Evolutionary conservation across 768 basidiomycete genomes (phyloP).

Genomic region (Sarcodon sp.): DNA sequence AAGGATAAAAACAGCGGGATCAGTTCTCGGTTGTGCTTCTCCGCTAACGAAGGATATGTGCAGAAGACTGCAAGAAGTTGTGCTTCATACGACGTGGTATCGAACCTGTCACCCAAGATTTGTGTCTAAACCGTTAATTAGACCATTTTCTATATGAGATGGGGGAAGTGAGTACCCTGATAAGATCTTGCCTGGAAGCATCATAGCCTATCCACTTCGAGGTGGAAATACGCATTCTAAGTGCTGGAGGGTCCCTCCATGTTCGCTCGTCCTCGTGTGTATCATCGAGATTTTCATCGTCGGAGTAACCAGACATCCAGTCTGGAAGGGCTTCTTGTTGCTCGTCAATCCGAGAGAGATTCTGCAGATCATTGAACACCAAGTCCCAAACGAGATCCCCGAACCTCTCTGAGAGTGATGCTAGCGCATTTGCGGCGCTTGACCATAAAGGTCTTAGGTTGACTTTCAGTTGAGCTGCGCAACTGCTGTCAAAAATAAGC

Average conservation of each 20-base stretch:
- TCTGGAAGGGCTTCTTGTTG: conserved; percentile 11
- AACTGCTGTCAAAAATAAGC: neutral
- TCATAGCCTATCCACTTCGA: conserved; percentile 29
- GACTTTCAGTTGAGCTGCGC: conserved; percentile 78
- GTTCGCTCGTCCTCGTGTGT: conserved; percentile 57
- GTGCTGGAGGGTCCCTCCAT: conserved; percentile 68
- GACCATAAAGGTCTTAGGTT: conserved; percentile 87
- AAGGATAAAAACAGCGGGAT: conserved; percentile 68
- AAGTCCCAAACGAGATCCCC: conserved; percentile 63
- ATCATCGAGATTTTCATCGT: conserved; percentile 13
- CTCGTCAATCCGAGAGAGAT: conserved; percentile 9
- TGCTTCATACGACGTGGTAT: conserved; percentile 61
- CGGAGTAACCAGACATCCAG: conserved; percentile 10
- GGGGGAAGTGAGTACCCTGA: conserved; percentile 16
- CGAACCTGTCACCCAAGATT: conserved; percentile 43
- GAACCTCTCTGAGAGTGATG: conserved; percentile 36
- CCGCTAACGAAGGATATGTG: conserved; percentile 59
- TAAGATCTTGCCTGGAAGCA: conserved; percentile 18
- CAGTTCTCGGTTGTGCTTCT: conserved; percentile 81
- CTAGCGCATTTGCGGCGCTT: conserved; percentile 60
- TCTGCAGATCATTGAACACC: conserved; percentile 49
- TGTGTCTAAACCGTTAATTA: conserved; percentile 20
- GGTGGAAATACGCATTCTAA: conserved; percentile 40
- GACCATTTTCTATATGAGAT: neutral
- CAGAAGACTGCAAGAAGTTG: conserved; percentile 66